Base-by-base conservation (phyloP, 768 basidiomycete genomes). In the Tricholoma saponaceum region DNA sequence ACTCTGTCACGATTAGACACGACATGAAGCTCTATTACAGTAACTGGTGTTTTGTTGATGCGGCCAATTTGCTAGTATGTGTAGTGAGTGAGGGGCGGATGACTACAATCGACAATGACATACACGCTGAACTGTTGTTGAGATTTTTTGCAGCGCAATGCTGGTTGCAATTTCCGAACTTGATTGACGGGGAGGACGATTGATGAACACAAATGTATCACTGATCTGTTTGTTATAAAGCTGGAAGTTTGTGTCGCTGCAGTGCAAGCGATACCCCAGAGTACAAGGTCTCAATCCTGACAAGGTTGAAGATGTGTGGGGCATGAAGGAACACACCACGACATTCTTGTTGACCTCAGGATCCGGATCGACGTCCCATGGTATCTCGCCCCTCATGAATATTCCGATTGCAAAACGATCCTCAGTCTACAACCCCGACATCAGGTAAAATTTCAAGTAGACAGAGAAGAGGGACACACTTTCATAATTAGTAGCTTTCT, bases 1-100 rank as follows among this genome's bases (percentile, higher is more conserved):
- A 85, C 72, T 9, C 83, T 79, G 66, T 87, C 86, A 12, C 85
- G 73, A 64, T 87, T 86, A 0, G 86, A 87, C 9, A 87, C 80
- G 4, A 88, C 86, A 64, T 87, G 86, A 7, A 87, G 75, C 59
- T 88, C 86, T 35, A 87, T 77, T 5, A 74, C 75, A 10, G 70
- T 69, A 0, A 85, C 76, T 0, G 83, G 79, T 0, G 78, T 71
- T 35, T 80, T 77, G 50, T 81, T 75, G 23, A 88, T 65, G 39
- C 83, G 71, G 4, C 86, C 86, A 10, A 85, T 65, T 83, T 86
- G 85, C 86, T 88, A 43, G 18, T 37, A 14, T 23, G 0, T 9
- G 13, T 6, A 32, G 47, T 25, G 33, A 43, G 41, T 58, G 9
- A 52, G 47, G 2, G 10, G 8, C 13, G 4, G 32, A 50, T 6